phyloP scores from a whole-genome alignment of 2,329 filamentous ascomycete species.

The Aureobasidium sp. region DNA sequence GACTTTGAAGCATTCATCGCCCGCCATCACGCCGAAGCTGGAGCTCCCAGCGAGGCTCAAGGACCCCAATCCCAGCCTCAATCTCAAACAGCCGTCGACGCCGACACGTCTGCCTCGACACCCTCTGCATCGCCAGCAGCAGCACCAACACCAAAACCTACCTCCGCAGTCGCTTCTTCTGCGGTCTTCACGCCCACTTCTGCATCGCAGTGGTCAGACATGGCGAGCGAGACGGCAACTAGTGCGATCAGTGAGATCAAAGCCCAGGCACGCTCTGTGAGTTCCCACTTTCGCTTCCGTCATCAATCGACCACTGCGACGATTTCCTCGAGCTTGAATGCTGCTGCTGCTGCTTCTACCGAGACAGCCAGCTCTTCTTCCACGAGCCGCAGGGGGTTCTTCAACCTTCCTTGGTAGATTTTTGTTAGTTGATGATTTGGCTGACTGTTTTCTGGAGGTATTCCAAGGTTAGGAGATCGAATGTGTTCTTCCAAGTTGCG shows the following conservation, averaged over 20 bases:
- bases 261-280: constrained; percentile 5
- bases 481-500: no score
- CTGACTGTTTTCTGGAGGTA: neutral
- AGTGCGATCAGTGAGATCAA: neutral
- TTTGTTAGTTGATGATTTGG: neutral
- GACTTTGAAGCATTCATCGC: neutral
- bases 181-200: neutral
- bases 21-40: neutral
- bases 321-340: neutral
- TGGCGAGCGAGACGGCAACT: neutral
- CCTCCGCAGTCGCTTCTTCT: neutral
- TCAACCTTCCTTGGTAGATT: constrained; percentile 9
- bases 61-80: neutral
- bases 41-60: neutral
- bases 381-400: constrained; percentile 3
- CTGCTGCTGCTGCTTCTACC: neutral
- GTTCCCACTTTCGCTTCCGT: constrained; percentile 9
- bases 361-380: neutral
- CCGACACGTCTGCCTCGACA: neutral
- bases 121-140: neutral
- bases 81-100: neutral
- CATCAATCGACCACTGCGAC: neutral
- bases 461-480: no score
- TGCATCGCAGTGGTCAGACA: constrained; percentile 3
- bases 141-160: neutral